Percentiles rank a stretch among this genome's conserved stretches.
phyloP scores from a whole-genome alignment of 2,329 filamentous ascomycete genomes.

The Fusarium zealandicum region DNA sequence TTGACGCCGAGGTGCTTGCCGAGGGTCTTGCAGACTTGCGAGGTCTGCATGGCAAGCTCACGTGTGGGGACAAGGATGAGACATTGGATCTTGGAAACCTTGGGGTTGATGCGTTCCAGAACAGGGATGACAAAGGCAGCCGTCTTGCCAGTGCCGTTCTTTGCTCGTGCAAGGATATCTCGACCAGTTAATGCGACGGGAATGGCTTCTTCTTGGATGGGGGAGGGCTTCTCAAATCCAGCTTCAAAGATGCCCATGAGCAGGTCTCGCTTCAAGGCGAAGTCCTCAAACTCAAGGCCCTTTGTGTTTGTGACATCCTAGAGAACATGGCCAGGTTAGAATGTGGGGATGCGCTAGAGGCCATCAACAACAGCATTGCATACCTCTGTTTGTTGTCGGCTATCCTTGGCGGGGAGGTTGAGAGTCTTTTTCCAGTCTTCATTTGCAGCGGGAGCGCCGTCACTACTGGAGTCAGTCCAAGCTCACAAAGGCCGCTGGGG shows the following conservation, averaged over 20 bases:
- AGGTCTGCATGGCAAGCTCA: conserved; percentile 97
- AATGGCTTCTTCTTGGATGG: conserved; percentile 99
- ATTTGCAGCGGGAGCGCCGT: conserved; percentile 53
- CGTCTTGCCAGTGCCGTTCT: conserved; percentile 98
- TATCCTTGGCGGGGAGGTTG: conserved; percentile 76
- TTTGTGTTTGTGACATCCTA: conserved; percentile 98
- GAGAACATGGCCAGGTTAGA: conserved; percentile 29
- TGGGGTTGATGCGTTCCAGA: conserved; percentile 94
- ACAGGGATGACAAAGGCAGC: conserved; percentile 97
- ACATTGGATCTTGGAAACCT: conserved; percentile 94
- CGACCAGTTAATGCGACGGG: conserved; percentile 93
- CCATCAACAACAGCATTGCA: conserved; percentile 14
- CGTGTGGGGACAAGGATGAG: conserved; percentile 95
- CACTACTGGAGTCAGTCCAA: conserved; percentile 53
- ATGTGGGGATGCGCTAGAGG: conserved; percentile 13
- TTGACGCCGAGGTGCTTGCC: conserved; percentile 97
- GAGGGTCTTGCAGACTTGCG: conserved; percentile 97
- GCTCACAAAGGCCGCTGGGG: conserved; percentile 33
- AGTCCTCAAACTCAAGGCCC: conserved; percentile 96
- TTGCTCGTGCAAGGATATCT: conserved; percentile 94
- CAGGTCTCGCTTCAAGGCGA: conserved; percentile 90
- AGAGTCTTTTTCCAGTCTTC: conserved; percentile 79
- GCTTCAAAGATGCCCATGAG: conserved; percentile 99
- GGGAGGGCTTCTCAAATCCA: conserved; percentile 97
- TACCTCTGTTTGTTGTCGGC: conserved; percentile 82